Evolutionary conservation across 768 basidiomycete genomes (phyloP), one percentile per base, ranked within the genome.

Genomic region (Amylocystis lapponica): DNA sequence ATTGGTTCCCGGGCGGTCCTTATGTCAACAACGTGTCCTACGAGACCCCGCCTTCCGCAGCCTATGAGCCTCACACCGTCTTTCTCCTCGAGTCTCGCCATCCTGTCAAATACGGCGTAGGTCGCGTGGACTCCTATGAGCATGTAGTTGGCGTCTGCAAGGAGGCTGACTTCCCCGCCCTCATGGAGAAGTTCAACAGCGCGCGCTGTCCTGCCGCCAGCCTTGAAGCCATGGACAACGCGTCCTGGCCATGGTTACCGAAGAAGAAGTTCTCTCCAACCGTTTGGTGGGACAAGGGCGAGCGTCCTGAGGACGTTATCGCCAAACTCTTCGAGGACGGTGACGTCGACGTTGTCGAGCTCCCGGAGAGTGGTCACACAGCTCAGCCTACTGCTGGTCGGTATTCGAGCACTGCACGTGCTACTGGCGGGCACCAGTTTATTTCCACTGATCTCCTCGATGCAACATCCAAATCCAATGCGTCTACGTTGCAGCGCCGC

Each of bases 41-140:
- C 44, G 65, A 65, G 36, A 38, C 54, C 6, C 66, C 66, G 17
- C 42, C 55, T 0, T 35, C 58, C 3, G 56, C 57, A 19, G 67
- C 67, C 17, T 76, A 73, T 50, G 56, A 52, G 17, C 50, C 65
- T 5, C 62, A 62, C 42, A 69, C 69, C 37, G 67, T 70, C 16
- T 70, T 61, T 52, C 43, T 71, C 14, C 54, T 68, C 41, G 62
- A 66, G 26, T 58, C 61, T 4, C 62, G 67, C 26, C 64, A 67
- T 50, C 51, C 51, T 10, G 45, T 62, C 13, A 39, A 52, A 17
- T 57, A 54, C 43, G 58, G 57, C 5, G 43, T 60, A 20, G 66
- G 67, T 1, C 59, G 65, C 8, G 49, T 53, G 10, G 63, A 63
- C 16, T 26, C 56, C 33, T 45, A 54, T 7, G 63, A 65, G 14